phyloP scores from a whole-genome alignment of 1,284 basidiomycete genomes.

The Sanghuangporus weigelae region DNA sequence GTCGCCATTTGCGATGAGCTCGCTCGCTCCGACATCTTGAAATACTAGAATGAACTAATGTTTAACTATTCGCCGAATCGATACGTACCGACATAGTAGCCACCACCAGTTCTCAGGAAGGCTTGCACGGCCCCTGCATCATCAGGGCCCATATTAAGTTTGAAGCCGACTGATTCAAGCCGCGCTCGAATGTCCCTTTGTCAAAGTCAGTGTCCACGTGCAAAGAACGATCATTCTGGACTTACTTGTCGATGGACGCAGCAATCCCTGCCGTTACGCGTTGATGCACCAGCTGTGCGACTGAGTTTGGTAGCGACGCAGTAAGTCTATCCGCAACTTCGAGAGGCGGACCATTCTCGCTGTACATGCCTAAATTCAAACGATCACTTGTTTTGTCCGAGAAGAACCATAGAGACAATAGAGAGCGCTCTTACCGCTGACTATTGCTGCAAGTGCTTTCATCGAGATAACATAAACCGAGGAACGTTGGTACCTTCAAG shows the following conservation, averaged over 20 bases:
- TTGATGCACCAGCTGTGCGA: constrained; percentile 28
- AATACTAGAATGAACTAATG: not conserved
- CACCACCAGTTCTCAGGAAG: constrained; percentile 32
- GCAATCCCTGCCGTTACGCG: constrained; percentile 25
- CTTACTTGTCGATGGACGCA: constrained; percentile 20
- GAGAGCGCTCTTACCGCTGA: not conserved
- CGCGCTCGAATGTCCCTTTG: constrained; percentile 34
- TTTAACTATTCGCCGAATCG: not conserved
- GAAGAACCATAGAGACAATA: not conserved
- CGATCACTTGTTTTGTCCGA: not conserved
- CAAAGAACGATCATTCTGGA: not conserved
- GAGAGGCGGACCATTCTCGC: constrained; percentile 26
- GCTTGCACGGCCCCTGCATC: constrained; percentile 33
- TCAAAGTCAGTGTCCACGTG: not conserved
- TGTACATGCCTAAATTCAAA: constrained; percentile 25
- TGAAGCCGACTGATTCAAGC: constrained; percentile 40
- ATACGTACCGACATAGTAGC: constrained; percentile 37
- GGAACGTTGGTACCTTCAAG: constrained; percentile 32
- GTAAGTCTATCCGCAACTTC: constrained; percentile 30
- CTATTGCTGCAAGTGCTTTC: constrained; percentile 1
- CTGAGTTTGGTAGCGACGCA: constrained; percentile 27
- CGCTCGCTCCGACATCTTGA: constrained; percentile 33
- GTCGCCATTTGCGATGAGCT: constrained; percentile 36
- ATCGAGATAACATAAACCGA: constrained; percentile 34
- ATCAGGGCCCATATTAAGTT: constrained; percentile 34